phyloP scores from a whole-genome alignment of 1,284 basidiomycete genomes.

The Trichosporon sp. region DNA sequence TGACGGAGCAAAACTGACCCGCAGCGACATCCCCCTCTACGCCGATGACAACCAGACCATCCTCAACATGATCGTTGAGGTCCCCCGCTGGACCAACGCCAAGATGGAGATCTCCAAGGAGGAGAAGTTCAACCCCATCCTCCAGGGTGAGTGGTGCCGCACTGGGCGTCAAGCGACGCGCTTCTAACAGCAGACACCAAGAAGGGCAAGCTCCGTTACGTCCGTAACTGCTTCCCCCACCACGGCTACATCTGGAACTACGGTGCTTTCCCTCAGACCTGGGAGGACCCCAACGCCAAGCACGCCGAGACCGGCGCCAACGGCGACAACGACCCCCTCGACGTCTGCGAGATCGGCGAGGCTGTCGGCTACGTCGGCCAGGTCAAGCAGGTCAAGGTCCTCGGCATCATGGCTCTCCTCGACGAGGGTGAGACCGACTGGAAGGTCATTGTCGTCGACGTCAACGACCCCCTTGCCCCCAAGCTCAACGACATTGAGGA shows the following conservation, averaged over 20 bases:
- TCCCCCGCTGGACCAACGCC: conserved; percentile 99
- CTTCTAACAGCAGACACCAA: conserved; percentile 42
- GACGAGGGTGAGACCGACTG: conserved; percentile 98
- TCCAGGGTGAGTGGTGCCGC: conserved; percentile 58
- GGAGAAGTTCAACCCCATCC: conserved; percentile 97
- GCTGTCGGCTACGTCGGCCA: conserved; percentile 96
- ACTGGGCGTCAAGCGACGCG: background rate
- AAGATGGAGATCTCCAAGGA: conserved; percentile 99
- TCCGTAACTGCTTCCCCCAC: conserved; percentile 99
- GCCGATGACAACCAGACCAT: conserved; percentile 88
- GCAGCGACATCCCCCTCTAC: conserved; percentile 84
- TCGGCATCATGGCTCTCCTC: conserved; percentile 98
- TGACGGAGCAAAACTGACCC: conserved; percentile 57
- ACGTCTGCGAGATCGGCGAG: conserved; percentile 99
- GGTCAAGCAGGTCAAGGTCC: conserved; percentile 99
- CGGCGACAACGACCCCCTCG: conserved; percentile 99
- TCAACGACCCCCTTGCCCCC: conserved; percentile 90
- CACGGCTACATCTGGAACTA: conserved; percentile 91
- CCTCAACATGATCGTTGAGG: conserved; percentile 96
- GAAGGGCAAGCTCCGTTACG: conserved; percentile 85
- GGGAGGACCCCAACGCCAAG: conserved; percentile 85
- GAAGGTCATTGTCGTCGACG: conserved; percentile 97
- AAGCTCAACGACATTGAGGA: conserved; percentile 99
- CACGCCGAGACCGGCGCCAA: conserved; percentile 98
- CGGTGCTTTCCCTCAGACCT: conserved; percentile 96